These are phyloP conservation scores for Polytrichum formosum DNA, from an alignment of 225 moss, liverwort and hornwort genomes.

Conservation along the genomic window DNA sequence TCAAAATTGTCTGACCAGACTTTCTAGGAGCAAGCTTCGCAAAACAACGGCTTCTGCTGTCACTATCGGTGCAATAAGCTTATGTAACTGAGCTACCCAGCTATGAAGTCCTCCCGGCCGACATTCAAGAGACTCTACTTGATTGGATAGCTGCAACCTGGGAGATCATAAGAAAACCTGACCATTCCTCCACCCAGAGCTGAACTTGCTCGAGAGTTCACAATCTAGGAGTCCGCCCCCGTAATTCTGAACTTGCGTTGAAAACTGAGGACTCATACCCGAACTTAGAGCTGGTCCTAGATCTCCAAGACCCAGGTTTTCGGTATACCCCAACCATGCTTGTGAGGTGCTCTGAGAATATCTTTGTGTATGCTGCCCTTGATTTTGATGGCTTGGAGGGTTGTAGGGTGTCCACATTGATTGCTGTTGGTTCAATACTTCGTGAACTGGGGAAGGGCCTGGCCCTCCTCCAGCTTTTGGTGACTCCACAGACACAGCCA, in stretches of 20 bases:
- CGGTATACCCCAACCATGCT: conserved; percentile 46
- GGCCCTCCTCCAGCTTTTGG: conserved; percentile 42
- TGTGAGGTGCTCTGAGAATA: conserved; percentile 30
- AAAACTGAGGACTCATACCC: conserved; percentile 42
- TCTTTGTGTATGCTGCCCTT: conserved; percentile 34
- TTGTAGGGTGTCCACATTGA: conserved; percentile 44
- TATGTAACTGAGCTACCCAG: conserved; percentile 24
- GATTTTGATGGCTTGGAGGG: conserved; percentile 29
- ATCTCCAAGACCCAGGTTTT: conserved; percentile 51
- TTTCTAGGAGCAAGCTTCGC: conserved; percentile 29
- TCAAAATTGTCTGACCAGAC: conserved; percentile 49
- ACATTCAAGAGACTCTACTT: conserved; percentile 18
- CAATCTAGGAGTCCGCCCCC: conserved; percentile 43
- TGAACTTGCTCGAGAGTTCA: conserved; percentile 48
- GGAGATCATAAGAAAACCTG: conserved; percentile 57
- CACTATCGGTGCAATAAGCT: conserved; percentile 20
- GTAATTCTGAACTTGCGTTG: conserved; percentile 34
- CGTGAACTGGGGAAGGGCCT: conserved; percentile 25
- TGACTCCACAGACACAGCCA: conserved; percentile 44
- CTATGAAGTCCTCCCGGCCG: conserved; percentile 11
- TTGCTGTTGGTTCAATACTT: conserved; percentile 44
- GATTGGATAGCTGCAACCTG: conserved; percentile 9
- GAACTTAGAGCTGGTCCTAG: conserved; percentile 40
- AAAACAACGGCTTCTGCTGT: conserved; percentile 27
- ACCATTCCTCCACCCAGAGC: conserved; percentile 55